Evolutionary conservation across 2,329 filamentous ascomycete species (phyloP).

Genomic region (Remersonia thermophila): DNA sequence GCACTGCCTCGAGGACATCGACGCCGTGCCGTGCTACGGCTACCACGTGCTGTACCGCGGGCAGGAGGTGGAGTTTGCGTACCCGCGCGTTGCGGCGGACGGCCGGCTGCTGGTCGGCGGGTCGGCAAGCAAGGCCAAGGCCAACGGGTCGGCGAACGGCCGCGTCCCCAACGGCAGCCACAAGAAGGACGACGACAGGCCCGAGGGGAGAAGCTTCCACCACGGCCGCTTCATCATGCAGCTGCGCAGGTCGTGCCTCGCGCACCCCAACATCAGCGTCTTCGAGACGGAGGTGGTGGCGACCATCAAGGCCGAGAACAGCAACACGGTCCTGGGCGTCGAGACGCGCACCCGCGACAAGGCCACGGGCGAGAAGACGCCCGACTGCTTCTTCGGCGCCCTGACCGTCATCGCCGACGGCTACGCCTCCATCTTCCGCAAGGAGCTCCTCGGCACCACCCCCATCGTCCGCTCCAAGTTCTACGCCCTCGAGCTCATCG

Average conservation of each 20-base stretch:
- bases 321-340: conserved; percentile 69
- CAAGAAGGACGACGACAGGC: conserved; percentile 27
- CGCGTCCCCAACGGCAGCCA: not conserved
- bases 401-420: conserved; percentile 87
- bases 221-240: conserved; percentile 86
- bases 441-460: conserved; percentile 54
- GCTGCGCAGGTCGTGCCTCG: conserved; percentile 61
- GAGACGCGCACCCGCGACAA: conserved; percentile 55
- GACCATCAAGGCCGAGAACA: conserved; percentile 57
- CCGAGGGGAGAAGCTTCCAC: conserved; percentile 75
- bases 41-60: conserved; percentile 81
- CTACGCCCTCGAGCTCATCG: conserved; percentile 84
- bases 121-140: conserved; percentile 3
- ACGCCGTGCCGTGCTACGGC: conserved; percentile 68
- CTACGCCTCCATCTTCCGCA: conserved; percentile 84
- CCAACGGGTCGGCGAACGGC: conserved; percentile 5
- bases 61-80: conserved; percentile 61
- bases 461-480: conserved; percentile 76
- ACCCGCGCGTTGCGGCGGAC: conserved; percentile 50
- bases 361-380: conserved; percentile 39
- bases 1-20: conserved; percentile 78
- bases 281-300: conserved; percentile 79
- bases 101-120: conserved; percentile 24
- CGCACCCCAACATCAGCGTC: conserved; percentile 72
- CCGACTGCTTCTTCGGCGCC: conserved; percentile 75